Evolutionary conservation across 2,329 filamentous ascomycete genomes (phyloP).

Genomic region (Cryphonectria nitschkei): DNA sequence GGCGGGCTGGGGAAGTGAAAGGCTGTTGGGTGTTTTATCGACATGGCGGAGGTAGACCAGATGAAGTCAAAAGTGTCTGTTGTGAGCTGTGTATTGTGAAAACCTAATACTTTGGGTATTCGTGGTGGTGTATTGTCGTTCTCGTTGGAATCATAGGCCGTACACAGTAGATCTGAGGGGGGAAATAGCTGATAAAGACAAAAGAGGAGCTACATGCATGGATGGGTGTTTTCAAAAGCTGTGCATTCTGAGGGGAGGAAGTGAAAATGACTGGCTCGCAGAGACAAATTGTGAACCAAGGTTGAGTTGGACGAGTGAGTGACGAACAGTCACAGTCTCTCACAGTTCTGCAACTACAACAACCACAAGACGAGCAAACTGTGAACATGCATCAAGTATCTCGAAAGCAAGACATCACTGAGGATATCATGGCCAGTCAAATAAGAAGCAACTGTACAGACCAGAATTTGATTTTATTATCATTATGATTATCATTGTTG

Average conservation of each 20-base stretch:
- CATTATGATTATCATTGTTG: too few relatives aligned
- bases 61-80: neutral
- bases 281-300: neutral
- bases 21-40: neutral
- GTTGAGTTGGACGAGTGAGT: neutral
- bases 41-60: neutral
- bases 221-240: neutral
- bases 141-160: neutral
- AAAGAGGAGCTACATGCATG: neutral
- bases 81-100: neutral
- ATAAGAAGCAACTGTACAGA: neutral
- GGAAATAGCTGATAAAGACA: neutral
- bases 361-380: neutral
- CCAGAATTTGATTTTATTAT: too few relatives aligned
- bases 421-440: neutral
- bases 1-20: constrained; percentile 11
- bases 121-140: neutral
- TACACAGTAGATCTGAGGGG: too few relatives aligned
- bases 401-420: neutral
- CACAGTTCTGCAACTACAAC: neutral
- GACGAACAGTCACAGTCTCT: neutral
- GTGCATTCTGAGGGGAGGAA: neutral
- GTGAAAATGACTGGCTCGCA: neutral
- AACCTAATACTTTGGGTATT: neutral
- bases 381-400: neutral